A percentile compares a stretch with the other conserved stretches of the same genome.
phyloP scores from a whole-genome alignment of 495 filamentous ascomycete genomes.

The Choiromyces venosus region DNA sequence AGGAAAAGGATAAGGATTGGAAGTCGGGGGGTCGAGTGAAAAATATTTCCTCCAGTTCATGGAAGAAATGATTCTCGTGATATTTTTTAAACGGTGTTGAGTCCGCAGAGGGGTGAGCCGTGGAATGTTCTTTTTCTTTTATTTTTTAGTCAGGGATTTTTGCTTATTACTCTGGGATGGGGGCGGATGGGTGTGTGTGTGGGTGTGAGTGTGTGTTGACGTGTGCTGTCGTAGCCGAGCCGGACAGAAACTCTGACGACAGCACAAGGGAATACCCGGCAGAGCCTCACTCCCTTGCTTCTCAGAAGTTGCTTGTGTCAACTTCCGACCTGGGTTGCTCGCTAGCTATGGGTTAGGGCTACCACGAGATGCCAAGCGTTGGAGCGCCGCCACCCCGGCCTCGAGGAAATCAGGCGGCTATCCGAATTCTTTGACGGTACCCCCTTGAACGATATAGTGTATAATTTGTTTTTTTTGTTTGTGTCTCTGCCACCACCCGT shows the following conservation, averaged over 20 bases:
- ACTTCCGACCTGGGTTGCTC: slow-evolving; percentile 38
- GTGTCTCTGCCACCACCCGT: slow-evolving; percentile 36
- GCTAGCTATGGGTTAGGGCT: slow-evolving; percentile 36
- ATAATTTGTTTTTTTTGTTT: slow-evolving; percentile 25
- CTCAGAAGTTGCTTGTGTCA: slow-evolving; percentile 22
- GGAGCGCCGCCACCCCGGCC: slow-evolving; percentile 37
- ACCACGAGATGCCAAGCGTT: slow-evolving; percentile 35
- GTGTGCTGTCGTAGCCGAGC: slow-evolving; percentile 38
- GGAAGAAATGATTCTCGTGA: not conserved
- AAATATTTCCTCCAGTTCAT: not conserved
- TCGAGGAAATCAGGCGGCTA: slow-evolving; percentile 38
- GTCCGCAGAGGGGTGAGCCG: not conserved
- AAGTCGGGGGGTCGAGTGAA: not conserved
- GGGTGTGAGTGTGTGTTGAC: slow-evolving; percentile 23
- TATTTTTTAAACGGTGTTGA: not conserved
- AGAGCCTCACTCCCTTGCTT: slow-evolving; percentile 40
- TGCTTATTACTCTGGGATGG: not conserved
- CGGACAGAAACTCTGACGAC: slow-evolving; percentile 39
- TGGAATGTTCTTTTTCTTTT: not conserved
- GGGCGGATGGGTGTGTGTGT: not conserved
- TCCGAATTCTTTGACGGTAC: slow-evolving; percentile 23
- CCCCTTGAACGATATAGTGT: not conserved
- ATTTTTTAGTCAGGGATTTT: not conserved
- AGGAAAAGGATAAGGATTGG: slow-evolving; percentile 8
- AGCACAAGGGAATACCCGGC: slow-evolving; percentile 36